Percentiles rank a stretch among this genome's conserved stretches.
Evolutionary conservation across 208 protist species (phyloP).

Genomic region (Trypanosoma cruzi): DNA sequence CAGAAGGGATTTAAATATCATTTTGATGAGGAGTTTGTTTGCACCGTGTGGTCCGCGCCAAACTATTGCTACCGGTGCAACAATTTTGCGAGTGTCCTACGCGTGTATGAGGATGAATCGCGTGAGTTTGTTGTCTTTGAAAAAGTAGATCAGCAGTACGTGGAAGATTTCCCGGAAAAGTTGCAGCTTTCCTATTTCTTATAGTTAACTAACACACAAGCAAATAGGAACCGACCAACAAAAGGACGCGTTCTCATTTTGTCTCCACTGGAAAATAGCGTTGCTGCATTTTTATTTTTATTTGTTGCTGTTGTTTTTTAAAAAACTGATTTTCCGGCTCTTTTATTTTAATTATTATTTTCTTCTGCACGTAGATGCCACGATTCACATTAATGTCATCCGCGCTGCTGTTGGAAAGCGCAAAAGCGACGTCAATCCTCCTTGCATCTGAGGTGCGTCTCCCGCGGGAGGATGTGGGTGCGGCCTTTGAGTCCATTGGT

Average conservation of each 20-base stretch:
- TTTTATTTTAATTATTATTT: conserved; percentile 8
- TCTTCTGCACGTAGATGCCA: conserved; percentile 1
- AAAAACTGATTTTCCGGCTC: neutral
- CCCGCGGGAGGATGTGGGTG: conserved; percentile 6
- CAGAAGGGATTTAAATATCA: conserved; percentile 92
- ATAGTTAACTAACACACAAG: conserved; percentile 19
- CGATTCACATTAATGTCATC: conserved; percentile 2
- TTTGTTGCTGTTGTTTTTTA: conserved; percentile 24
- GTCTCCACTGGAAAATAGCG: neutral
- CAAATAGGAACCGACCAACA: neutral
- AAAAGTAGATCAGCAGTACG: conserved; percentile 68
- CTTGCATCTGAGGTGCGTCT: conserved; percentile 14
- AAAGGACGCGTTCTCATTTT: neutral
- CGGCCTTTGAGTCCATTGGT: conserved; percentile 20
- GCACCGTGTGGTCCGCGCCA: conserved; percentile 98
- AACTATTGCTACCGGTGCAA: conserved; percentile 99
- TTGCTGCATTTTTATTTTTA: too few species aligned
- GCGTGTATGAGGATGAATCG: conserved; percentile 90
- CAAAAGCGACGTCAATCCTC: neutral
- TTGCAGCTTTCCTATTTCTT: conserved; percentile 73
- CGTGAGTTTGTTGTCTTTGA: conserved; percentile 85
- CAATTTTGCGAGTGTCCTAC: conserved; percentile 93
- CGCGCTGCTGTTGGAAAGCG: conserved; percentile 8
- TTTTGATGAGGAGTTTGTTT: conserved; percentile 84
- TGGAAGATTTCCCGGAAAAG: conserved; percentile 32